Evolutionary conservation across 1,139 yeast genomes (phyloP).

Genomic region (Hansenula lynferdii): DNA sequence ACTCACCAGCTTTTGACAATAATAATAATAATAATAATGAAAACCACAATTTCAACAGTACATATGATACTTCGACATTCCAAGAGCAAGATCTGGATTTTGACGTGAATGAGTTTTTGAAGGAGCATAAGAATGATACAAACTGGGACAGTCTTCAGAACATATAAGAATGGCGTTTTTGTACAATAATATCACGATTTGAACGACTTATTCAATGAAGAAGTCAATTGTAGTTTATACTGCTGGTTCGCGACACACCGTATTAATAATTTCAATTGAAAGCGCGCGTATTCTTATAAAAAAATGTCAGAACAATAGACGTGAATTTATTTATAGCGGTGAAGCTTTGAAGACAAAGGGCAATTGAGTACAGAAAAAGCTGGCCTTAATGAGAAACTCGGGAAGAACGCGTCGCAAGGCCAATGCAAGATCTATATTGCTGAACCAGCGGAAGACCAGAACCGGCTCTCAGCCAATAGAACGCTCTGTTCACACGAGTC

Average conservation of each 20-base stretch:
- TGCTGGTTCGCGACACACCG: neutral
- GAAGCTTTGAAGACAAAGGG: too few species aligned
- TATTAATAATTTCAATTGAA: neutral
- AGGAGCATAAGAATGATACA: slow-evolving; percentile 14
- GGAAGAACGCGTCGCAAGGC: neutral
- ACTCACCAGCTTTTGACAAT: slow-evolving; percentile 5
- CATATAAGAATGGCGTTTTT: neutral
- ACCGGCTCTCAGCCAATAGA: neutral
- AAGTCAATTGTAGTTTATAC: too few species aligned
- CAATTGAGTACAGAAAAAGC: neutral
- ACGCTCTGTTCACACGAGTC: too few species aligned
- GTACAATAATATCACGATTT: neutral
- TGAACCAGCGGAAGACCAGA: slow-evolving; percentile 6
- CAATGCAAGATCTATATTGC: slow-evolving; percentile 5
- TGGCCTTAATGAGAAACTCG: neutral
- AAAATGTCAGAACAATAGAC: neutral
- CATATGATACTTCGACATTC: too few species aligned
- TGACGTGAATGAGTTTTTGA: slow-evolving; percentile 21
- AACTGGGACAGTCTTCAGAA: slow-evolving; percentile 6
- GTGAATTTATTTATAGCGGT: too few species aligned
- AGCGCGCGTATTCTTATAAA: neutral
- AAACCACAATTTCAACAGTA: neutral
- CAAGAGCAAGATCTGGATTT: slow-evolving; percentile 8
- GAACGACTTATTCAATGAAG: too few species aligned
- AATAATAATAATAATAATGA: neutral